Evolutionary conservation across 805 yeast genomes (phyloP).

Genomic region (Pichia deserticola): DNA sequence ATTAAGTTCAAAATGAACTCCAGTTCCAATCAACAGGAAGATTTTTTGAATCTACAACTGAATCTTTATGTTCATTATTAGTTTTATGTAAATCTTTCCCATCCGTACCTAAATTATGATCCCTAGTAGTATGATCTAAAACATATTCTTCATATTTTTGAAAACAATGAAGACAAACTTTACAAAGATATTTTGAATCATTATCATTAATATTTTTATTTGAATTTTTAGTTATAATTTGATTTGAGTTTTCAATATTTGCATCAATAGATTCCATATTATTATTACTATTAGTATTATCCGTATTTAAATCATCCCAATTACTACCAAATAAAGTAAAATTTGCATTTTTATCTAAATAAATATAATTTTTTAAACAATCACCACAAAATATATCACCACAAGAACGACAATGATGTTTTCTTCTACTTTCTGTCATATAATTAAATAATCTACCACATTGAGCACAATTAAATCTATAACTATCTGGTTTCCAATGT

Average conservation of each 20-base stretch:
- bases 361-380: conserved; percentile 29
- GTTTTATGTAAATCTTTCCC: conserved; percentile 11
- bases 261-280: background rate
- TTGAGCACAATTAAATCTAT: conserved; percentile 54
- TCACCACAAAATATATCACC: conserved; percentile 35
- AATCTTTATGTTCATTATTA: conserved; percentile 15
- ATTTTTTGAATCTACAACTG: conserved; percentile 6
- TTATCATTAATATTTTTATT: background rate
- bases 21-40: conserved; percentile 35
- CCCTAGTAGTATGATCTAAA: conserved; percentile 24
- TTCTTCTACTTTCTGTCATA: conserved; percentile 57
- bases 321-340: conserved; percentile 28
- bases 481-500: conserved; percentile 72
- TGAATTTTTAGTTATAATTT: background rate
- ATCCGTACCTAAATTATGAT: conserved; percentile 20
- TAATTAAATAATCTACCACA: conserved; percentile 65
- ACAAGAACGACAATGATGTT: conserved; percentile 35
- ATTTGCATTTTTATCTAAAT: conserved; percentile 29
- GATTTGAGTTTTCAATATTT: background rate
- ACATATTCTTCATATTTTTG: conserved; percentile 29
- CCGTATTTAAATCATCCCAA: conserved; percentile 11
- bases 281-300: conserved; percentile 1
- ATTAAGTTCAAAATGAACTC: conserved; percentile 28
- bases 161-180: conserved; percentile 30
- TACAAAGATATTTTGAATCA: conserved; percentile 26